Evolutionary conservation across 768 basidiomycete species (phyloP), one percentile per base, ranked within the genome.

Genomic region (Boletus barrowsii): DNA sequence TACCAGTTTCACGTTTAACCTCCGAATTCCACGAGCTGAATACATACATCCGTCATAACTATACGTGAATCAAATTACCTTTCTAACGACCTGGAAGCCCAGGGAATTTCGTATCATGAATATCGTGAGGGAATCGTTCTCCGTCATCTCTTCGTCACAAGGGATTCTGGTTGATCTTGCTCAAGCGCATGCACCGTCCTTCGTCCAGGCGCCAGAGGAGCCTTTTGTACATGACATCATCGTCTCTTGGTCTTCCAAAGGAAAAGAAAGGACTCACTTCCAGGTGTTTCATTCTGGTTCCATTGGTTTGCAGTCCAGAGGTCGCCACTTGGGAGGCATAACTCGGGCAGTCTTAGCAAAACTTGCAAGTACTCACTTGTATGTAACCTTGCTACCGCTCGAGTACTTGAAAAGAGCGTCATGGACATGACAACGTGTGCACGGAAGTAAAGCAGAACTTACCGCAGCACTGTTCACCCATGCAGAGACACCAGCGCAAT

Each of bases 151-250:
- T 14, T 13, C 35, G 13, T 17, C 29, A 6, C 29, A 29, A 15
- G 8, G 17, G 14, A 43, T n/a, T 15, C 20, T 13, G 14, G 18
- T 24, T 10, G 15, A 17, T 10, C 33, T 44, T n/a, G 41, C 22
- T 41, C 17, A 60, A 22, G 65, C 39, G 68, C 83, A 87, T 50
- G 78, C 65, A 4, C 83, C 84, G 64, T 81, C 68, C 62, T 86
- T 78, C 42, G 73, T 72, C 84, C 84, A 86, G 49, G 78, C 81
- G 43, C 73, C 77, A 29, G 77, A 76, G 33, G 74, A 17, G 41
- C 77, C 82, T 83, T 48, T 24, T 5, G 11, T 37, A 5, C 22
- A 18, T 10, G 4, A 6, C 22, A 30, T 47, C 10, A 40, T 10
- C 37, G 26, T 35, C 15, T 13, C 26, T 37, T 15, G 10, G 6